Evolutionary conservation across 345 rosid genomes (phyloP), one percentile per base, ranked within the genome.

Genomic region (Camelina neglecta): DNA sequence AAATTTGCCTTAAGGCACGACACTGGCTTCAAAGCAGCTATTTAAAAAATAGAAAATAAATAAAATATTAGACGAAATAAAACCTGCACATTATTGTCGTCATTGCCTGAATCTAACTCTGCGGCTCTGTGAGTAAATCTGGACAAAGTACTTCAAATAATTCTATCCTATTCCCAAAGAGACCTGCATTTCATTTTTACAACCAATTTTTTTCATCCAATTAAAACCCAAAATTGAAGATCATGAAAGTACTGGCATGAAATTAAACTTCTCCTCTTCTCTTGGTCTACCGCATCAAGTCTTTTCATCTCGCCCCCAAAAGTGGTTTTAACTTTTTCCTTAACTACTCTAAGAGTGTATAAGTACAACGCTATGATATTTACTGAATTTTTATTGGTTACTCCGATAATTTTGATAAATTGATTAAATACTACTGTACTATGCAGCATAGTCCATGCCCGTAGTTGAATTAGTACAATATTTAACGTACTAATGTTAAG

Each of bases 161-260:
- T 42, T 15, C 38, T 68, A 10, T 55, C 24, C 1, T 24, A 41
- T 69, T 26, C 16, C 11, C 5, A 41, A 55, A 48, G 24, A 23
- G 23, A 39, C 38, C 31, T 56, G 5, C 47, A 70, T 58, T 45
- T 12, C 0, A 4, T 33, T 72, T 12, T 71, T 59, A 12, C 48
- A 21, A 58, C 47, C 66, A 45, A 54, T 10, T 8, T 29, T 70
- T 71, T 58, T 44, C 65, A 58, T 44, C 75, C 75, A 71, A 18
- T 56, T 41, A 69, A 69, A 56, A 57, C n/a, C 20, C 41, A 69
- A 10, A 71, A 70, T 59, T 71, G 9, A 71, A 35, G 48, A 29
- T 53, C 75, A 39, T 61, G 75, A 72, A 60, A 36, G 38, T 61
- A 23, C 24, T 61, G 75, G 58, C 65, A 38, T n/a, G 67, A 50